These are phyloP conservation scores for Evernia prunastri DNA, from an alignment of 495 filamentous ascomycete genomes.

Conservation along the genomic window DNA sequence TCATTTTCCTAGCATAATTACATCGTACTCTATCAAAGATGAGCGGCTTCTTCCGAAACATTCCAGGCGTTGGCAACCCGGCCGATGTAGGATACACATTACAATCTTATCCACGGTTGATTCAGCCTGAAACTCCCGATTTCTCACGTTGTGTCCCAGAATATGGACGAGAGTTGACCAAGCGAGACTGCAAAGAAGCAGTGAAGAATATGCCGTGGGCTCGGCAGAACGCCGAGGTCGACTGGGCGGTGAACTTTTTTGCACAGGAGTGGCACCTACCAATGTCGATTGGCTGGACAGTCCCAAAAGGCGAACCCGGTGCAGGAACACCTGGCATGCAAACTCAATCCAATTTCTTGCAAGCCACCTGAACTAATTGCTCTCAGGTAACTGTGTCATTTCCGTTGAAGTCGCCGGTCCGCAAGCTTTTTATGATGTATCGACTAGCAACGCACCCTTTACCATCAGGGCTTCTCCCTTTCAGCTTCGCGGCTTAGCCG, in stretches of 20 bases:
- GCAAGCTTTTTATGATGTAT: background rate
- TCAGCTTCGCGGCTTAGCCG: slow-evolving; percentile 7
- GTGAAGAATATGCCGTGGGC: slow-evolving; percentile 8
- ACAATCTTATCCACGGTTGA: slow-evolving; percentile 1
- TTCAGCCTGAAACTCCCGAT: background rate
- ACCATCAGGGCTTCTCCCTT: slow-evolving; percentile 11
- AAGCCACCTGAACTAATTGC: background rate
- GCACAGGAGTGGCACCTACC: background rate
- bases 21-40: background rate
- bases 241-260: background rate
- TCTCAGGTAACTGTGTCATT: background rate
- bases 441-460: background rate
- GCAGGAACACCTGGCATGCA: slow-evolving; percentile 2
- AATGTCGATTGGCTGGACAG: slow-evolving; percentile 6
- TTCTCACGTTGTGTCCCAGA: background rate
- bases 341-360: background rate
- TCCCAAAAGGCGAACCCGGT: background rate
- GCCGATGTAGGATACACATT: background rate
- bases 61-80: background rate
- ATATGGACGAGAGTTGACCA: background rate
- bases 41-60: background rate
- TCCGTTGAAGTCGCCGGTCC: background rate
- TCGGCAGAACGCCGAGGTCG: background rate
- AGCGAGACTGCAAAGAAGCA: slow-evolving; percentile 6
- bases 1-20: background rate